Evolutionary conservation across 257 asterid genomes (phyloP).

Genomic region (Solanum peruvianum): DNA sequence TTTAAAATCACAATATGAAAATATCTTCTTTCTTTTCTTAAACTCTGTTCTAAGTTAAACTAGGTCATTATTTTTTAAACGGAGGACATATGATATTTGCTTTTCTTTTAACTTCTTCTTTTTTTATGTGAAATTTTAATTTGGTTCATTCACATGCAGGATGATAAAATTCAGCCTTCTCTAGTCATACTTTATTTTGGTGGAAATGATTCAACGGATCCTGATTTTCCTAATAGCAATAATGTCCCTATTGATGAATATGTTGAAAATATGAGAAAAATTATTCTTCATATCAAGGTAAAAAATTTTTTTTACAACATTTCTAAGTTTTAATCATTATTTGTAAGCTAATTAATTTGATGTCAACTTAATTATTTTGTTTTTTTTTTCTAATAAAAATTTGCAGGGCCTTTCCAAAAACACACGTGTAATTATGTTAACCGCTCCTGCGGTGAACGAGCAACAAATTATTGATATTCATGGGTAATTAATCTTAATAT

Average conservation of each 20-base stretch:
- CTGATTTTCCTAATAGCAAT: conserved; percentile 49
- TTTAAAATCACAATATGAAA: too few relatives aligned
- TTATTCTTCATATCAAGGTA: conserved; percentile 10
- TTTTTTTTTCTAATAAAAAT: not conserved
- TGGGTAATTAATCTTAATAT: not conserved
- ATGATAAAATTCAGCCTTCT: conserved; percentile 52
- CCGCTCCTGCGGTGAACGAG: not conserved
- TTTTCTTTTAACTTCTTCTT: too few relatives aligned
- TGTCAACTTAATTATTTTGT: not conserved
- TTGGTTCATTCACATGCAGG: conserved; percentile 18
- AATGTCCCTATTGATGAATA: conserved; percentile 80
- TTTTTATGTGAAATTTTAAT: not conserved
- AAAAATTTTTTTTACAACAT: too few relatives aligned
- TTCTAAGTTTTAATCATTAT: too few relatives aligned
- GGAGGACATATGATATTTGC: too few relatives aligned
- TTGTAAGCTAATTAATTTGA: too few relatives aligned
- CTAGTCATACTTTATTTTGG: conserved; percentile 75
- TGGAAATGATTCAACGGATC: conserved; percentile 63
- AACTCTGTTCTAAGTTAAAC: too few relatives aligned
- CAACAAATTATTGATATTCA: not conserved
- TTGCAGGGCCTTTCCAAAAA: not conserved
- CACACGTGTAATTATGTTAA: not conserved
- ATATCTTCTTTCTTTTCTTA: too few relatives aligned
- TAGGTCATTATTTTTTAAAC: too few relatives aligned
- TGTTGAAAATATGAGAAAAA: conserved; percentile 67